phyloP scores from a whole-genome alignment of 768 basidiomycete genomes.

The Cystofilobasidium capitatum region DNA sequence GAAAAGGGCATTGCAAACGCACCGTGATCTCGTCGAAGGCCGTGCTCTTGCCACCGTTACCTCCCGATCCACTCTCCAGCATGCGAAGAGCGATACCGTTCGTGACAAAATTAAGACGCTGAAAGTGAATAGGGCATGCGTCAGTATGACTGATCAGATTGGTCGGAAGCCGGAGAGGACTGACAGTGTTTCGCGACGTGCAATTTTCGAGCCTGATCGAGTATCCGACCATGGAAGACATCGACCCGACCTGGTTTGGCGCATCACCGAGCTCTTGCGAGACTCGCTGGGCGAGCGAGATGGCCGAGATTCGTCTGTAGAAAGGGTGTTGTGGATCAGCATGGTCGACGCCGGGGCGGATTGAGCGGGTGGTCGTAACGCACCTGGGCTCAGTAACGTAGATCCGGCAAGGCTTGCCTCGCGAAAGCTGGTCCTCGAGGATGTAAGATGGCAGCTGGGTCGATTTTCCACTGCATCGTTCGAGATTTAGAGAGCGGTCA shows the following conservation, averaged over 20 bases:
- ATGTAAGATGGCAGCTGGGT: slow-evolving; percentile 92
- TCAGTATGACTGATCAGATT: background rate
- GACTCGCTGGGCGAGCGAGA: slow-evolving; percentile 89
- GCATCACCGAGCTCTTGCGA: slow-evolving; percentile 84
- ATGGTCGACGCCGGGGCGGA: background rate
- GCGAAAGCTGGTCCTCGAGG: slow-evolving; percentile 74
- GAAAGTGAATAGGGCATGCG: background rate
- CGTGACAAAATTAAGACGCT: slow-evolving; percentile 59
- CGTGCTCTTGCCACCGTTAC: slow-evolving; percentile 55
- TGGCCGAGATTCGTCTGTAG: slow-evolving; percentile 68
- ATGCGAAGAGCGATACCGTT: slow-evolving; percentile 93
- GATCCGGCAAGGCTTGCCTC: slow-evolving; percentile 75
- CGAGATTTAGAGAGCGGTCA: background rate
- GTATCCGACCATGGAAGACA: slow-evolving; percentile 77
- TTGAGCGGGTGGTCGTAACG: too few species aligned
- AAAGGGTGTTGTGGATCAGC: background rate
- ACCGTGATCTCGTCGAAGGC: slow-evolving; percentile 94
- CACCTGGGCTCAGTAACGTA: slow-evolving; percentile 83
- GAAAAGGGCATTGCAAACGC: too few species aligned
- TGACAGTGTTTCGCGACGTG: slow-evolving; percentile 58
- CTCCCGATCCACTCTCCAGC: slow-evolving; percentile 74
- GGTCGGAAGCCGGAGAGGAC: background rate
- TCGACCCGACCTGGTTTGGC: slow-evolving; percentile 64
- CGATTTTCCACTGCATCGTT: slow-evolving; percentile 84
- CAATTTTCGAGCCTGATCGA: slow-evolving; percentile 87